Evolutionary conservation across 2,329 filamentous ascomycete species (phyloP), one percentile per base, ranked within the genome.

Genomic region (Cercospora sp.): DNA sequence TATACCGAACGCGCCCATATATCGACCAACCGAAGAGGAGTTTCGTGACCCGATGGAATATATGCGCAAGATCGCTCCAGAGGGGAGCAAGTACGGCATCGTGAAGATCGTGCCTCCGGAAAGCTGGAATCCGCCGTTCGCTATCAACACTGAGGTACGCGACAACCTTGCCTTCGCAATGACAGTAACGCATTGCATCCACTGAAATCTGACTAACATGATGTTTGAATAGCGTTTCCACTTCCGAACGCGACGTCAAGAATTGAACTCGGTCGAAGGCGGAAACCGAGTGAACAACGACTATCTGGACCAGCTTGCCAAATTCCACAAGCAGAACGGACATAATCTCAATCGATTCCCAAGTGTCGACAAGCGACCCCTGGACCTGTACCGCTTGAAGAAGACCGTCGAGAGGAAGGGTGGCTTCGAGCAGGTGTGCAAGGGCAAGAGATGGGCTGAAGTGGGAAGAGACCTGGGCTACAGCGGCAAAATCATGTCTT

Each of bases 401-500:
- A 98, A 98, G 78, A 94, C 94, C 0, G 95, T 99, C 40, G 95
- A 98, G 78, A 90, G 92, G 31, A 89, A 95, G 70, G 95, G 95
- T 58, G 95, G 95, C 3, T 99, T 99, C 75, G 94, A 97, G 65
- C 92, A 92, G 77, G 95, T 99, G 55, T 99, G 95, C 85, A 97
- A 97, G 80, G 86, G 90, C 65, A 99, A 99, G 82, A 98, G 98
- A 82, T 99, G 95, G 95, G 95, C 95, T 16, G 95, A 99, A 80
- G 98, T 99, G 74, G 95, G 95, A 36, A 89, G 95, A 76, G 95
- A 98, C 78, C 83, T 99, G 59, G 95, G 95, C 64, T 99, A 99
- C 81, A 98, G 94, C 77, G 95, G 95, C 78, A 99, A 99, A 83
- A 99, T 99, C 71, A 99, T 99, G 95, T 98, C 94, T 2, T 98